Base-by-base conservation (phyloP, 2,329 filamentous ascomycete species). In the Claviceps lovelessii region DNA sequence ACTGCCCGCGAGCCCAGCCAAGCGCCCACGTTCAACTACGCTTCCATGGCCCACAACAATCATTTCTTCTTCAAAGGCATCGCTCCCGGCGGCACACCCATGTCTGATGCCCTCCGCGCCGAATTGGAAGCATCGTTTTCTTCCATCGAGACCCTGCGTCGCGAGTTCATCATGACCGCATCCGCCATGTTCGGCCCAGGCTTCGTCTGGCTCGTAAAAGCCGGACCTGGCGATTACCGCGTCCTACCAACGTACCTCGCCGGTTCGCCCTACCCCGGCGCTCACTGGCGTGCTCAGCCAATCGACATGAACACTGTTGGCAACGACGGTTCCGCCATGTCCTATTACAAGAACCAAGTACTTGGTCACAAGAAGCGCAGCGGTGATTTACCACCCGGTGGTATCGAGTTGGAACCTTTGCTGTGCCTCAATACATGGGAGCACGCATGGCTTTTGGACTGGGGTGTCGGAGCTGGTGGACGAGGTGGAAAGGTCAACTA, bases 371-470 rank as follows among this genome's bases (percentile, higher is more conserved):
- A 57, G 57, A 65, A 61, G 58, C 61, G 65, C 52, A 57, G 54
- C 15, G 61, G 58, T 39, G 64, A 68, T 49, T 68, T 77, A 56
- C 77, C 82, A 5, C 83, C 85, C 1, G 86, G 85, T 44, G 84
- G 84, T 56, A 77, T 81, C 59, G 78, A 85, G 51, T 70, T 90
- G 39, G 76, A 82, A 55, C 90, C 91, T 13, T 76, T 97, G 57
- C 74, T 98, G 62, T 96, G 91, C 67, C 79, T 97, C 57, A 97
- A 90, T 72, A 95, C 90, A 5, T 98, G 93, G 93, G 85, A 97
- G 75, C 93, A 97, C 71, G 84, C 86, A 9, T 98, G 87, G 81
- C 73, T 97, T 68, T 79, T 80, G 54, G 90, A 97, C 68, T 96
- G 87, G 70, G 80, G 80, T 52, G 66, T 83, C 35, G 75, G 76